Evolutionary conservation across 345 rosid genomes (phyloP), one percentile per base, ranked within the genome.

Genomic region (Laguncularia racemosa): DNA sequence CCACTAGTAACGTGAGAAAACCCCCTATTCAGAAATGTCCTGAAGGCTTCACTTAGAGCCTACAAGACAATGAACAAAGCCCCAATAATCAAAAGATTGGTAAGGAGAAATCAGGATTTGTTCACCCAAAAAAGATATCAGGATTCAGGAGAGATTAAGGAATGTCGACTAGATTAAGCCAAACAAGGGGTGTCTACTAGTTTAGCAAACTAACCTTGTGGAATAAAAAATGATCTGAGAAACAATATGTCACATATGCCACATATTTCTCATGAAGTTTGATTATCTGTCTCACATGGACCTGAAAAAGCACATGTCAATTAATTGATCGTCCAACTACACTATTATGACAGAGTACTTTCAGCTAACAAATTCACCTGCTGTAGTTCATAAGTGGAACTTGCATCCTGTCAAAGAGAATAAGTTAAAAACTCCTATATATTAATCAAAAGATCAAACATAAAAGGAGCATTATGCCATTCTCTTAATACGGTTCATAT

Each of bases 31-130:
- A 78, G 69, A 61, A 80, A 53, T 13, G 61, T 55, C 63, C 74
- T 72, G 58, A 80, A 76, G 20, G 75, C 74, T 26, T 73, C 79
- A 52, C 49, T 74, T 53, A 74, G 48, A 2, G 79, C 79, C 77
- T 73, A 40, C 9, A 43, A 16, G 51, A 55, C 20, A 56, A 28
- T 48, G 19, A 2, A 17, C 50, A 38, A 17, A 6, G 20, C 21
- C 46, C 56, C 53, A 57, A 52, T 48, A 45, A 17, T 33, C 40
- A 33, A 7, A 33, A 33, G 40, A 7, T 6, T 9, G 28, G 40
- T 33, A 33, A 33, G 40, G 40, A 33, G 9, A 6, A 33, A 33
- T 9, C 40, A 33, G 40, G 40, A 23, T 23, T 23, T 23, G 5
- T 23, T 6, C 28, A 23, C 28, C 28, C 28, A 23, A 33, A 33